These are phyloP conservation scores for Crithidia bombi DNA, from an alignment of 208 protist genomes.

Conservation along the genomic window DNA sequence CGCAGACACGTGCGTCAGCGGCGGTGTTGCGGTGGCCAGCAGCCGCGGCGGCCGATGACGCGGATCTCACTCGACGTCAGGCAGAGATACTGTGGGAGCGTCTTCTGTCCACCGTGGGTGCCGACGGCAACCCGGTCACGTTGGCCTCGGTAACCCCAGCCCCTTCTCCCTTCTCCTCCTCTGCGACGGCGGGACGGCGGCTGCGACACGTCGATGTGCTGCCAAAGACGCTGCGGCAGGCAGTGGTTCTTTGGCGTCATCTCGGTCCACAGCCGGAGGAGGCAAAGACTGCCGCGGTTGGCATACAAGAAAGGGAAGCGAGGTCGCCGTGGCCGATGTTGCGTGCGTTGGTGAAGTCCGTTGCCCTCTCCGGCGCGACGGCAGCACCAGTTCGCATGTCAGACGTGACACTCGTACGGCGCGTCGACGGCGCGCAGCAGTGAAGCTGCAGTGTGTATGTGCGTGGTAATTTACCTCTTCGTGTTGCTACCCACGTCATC, in stretches of 20 bases:
- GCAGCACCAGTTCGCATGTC: conserved; percentile 34
- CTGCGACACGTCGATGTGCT: conserved; percentile 32
- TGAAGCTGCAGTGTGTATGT: neutral
- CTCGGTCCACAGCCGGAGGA: neutral
- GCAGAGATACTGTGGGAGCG: conserved; percentile 29
- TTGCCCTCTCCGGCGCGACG: conserved; percentile 35
- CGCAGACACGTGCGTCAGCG: neutral
- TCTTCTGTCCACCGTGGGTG: conserved; percentile 25
- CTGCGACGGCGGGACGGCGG: neutral
- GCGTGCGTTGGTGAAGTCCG: conserved; percentile 28
- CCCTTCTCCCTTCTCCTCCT: neutral
- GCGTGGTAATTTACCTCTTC: too few relatives aligned
- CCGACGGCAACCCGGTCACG: conserved; percentile 4
- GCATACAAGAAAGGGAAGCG: neutral
- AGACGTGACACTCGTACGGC: conserved; percentile 27
- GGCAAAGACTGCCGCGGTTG: neutral
- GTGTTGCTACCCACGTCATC: too few relatives aligned
- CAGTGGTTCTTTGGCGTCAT: conserved; percentile 41
- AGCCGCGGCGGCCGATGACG: neutral
- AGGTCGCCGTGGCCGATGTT: conserved; percentile 15
- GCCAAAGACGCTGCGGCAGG: conserved; percentile 41
- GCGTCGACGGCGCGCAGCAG: neutral
- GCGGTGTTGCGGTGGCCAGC: conserved; percentile 8
- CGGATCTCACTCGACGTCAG: conserved; percentile 9
- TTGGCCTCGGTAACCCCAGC: neutral